Evolutionary conservation across 164 flowering plant genomes (phyloP).

Genomic region (Cinnamomum chago): DNA sequence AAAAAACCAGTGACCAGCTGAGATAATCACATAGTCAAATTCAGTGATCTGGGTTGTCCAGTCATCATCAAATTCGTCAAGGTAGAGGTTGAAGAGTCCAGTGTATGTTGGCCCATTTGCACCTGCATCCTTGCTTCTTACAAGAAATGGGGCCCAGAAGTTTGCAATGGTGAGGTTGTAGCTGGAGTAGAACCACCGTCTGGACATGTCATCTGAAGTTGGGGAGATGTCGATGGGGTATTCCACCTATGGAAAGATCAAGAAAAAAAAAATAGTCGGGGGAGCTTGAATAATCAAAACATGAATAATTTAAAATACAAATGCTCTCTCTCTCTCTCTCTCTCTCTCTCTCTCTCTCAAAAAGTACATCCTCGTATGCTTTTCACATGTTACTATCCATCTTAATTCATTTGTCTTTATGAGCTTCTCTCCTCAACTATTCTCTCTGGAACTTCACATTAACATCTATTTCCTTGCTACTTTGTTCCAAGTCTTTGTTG

Average conservation of each 20-base stretch:
- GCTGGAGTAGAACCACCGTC: conserved; percentile 31
- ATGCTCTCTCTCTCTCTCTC: too few species aligned
- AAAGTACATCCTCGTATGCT: too few species aligned
- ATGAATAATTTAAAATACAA: too few species aligned
- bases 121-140: conserved; percentile 35
- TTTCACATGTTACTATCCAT: too few species aligned
- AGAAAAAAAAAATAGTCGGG: too few species aligned
- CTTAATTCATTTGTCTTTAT: too few species aligned
- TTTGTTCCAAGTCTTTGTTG: too few species aligned
- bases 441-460: too few species aligned
- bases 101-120: conserved; percentile 22
- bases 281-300: too few species aligned
- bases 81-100: conserved; percentile 28
- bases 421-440: too few species aligned
- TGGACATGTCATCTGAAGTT: conserved; percentile 18
- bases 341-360: too few species aligned
- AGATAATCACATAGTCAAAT: conserved; percentile 57
- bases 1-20: conserved; percentile 66
- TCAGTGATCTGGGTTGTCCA: conserved; percentile 42
- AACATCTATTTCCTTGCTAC: too few species aligned
- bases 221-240: conserved; percentile 24
- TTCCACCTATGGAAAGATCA: conserved; percentile 38
- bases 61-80: conserved; percentile 34
- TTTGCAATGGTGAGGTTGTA: conserved; percentile 52
- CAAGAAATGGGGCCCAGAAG: conserved; percentile 65